Conservation (phyloP, 805 yeast species). For the Yarrowia sp. region DNA sequence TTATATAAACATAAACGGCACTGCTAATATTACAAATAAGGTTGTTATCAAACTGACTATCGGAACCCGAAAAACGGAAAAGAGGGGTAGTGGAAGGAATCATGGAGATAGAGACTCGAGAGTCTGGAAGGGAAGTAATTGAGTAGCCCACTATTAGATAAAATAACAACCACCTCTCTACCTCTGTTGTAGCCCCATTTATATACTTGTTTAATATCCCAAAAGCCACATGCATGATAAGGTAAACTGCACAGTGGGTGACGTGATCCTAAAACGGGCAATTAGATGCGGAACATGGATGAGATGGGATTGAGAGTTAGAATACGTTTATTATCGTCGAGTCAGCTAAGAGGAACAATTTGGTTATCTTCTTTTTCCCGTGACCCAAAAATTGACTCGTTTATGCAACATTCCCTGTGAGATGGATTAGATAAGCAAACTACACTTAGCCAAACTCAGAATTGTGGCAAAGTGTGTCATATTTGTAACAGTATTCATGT, state of each 20-base stretch:
- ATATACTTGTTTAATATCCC: background rate
- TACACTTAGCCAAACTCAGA: background rate
- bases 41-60: background rate
- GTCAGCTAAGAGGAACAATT: too few relatives aligned
- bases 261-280: background rate
- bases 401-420: too few relatives aligned
- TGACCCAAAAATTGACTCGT: background rate
- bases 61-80: background rate
- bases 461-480: background rate
- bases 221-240: constrained; percentile 9
- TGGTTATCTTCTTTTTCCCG: too few relatives aligned
- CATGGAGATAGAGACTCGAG: too few relatives aligned
- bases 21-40: background rate
- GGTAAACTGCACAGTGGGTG: background rate
- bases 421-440: constrained; percentile 5
- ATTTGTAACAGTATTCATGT: background rate
- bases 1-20: background rate
- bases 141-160: too few relatives aligned
- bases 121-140: too few relatives aligned
- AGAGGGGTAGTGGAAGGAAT: background rate
- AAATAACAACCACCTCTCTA: too few relatives aligned
- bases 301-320: background rate
- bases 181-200: too few relatives aligned
- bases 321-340: background rate
- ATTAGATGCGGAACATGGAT: background rate